Percentiles rank a stretch among this genome's conserved stretches.
These are phyloP conservation scores for Suillus spraguei DNA, from an alignment of 768 basidiomycete species.

Conservation along the genomic window DNA sequence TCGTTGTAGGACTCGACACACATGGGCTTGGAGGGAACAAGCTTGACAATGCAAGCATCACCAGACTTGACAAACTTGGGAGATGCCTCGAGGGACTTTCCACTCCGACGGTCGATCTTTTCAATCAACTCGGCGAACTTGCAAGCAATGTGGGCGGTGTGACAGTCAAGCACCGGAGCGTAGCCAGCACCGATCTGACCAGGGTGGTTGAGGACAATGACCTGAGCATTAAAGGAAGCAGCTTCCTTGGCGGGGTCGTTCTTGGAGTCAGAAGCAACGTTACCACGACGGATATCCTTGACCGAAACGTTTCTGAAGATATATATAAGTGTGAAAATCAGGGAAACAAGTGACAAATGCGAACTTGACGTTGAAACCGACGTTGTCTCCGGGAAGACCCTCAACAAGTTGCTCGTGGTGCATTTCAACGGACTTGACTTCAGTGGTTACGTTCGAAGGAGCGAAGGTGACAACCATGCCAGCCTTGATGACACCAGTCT, in stretches of 20 bases:
- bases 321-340: conserved; percentile 12
- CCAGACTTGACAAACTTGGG: conserved; percentile 99
- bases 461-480: conserved; percentile 99
- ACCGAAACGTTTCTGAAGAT: conserved; percentile 92
- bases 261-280: conserved; percentile 99
- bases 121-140: conserved; percentile 98
- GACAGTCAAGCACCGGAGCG: conserved; percentile 98
- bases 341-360: conserved; percentile 27
- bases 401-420: conserved; percentile 97
- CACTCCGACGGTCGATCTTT: conserved; percentile 99
- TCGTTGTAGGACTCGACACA: conserved; percentile 92
- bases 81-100: conserved; percentile 82
- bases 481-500: conserved; percentile 99
- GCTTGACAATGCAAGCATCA: conserved; percentile 99
- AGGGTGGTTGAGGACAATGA: conserved; percentile 99
- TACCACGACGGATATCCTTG: conserved; percentile 99
- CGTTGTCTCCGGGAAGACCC: conserved; percentile 98
- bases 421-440: conserved; percentile 99
- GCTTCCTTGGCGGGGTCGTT: conserved; percentile 99
- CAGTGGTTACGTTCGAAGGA: conserved; percentile 97
- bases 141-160: conserved; percentile 99
- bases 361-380: conserved; percentile 98
- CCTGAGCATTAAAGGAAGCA: conserved; percentile 98
- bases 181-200: conserved; percentile 99
- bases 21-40: conserved; percentile 96